Evolutionary conservation across 2,329 filamentous ascomycete species (phyloP), one percentile per base, ranked within the genome.

Genomic region (Clonostachys rosea): DNA sequence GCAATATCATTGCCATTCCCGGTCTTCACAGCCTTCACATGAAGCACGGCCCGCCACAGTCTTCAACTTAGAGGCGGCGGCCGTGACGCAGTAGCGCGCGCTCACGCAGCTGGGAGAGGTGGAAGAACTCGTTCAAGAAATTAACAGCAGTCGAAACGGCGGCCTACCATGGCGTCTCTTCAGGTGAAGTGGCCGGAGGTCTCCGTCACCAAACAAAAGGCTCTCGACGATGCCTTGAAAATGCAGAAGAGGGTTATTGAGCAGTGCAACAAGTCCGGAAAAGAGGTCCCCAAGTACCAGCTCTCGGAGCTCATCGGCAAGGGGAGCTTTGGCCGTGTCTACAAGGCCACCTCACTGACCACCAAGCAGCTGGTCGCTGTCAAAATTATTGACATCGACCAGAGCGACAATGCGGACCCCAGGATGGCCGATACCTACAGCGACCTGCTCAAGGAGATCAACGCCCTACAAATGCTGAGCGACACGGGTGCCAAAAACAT

Each of bases 371-470:
- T 88, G 18, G 86, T 90, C 20, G 86, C 87, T 16, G 78, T 91
- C 60, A 91, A 94, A 67, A 91, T 91, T 56, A 89, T 91, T 59
- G 86, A 91, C 61, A 87, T 92, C 42, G 89, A 94, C 58, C 86
- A 87, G 58, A 79, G 81, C 54, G 89, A 92, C 63, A 81, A 75
- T 1, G 67, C 81, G 42, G 79, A 87, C 56, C 81, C 83, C 2
- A 82, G 83, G 52, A 68, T 81, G 35, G 78, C 82, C 42, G 80
- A 85, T 62, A 84, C 83, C 1, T 87, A 84, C 60, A 80, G 80
- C 54, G 84, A 89, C 60, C 81, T 87, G 49, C 70, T 86, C 55
- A 86, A 85, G 58, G 82, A 87, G 64, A 79, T 86, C 57, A 81
- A 75, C 51, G 78, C 89, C 20, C 71, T 95, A 44, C 83, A 88